A percentile compares a stretch with the other conserved stretches of the same genome.
Conservation (phyloP, 2,329 filamentous ascomycete species). For the Tolypocladium album region DNA sequence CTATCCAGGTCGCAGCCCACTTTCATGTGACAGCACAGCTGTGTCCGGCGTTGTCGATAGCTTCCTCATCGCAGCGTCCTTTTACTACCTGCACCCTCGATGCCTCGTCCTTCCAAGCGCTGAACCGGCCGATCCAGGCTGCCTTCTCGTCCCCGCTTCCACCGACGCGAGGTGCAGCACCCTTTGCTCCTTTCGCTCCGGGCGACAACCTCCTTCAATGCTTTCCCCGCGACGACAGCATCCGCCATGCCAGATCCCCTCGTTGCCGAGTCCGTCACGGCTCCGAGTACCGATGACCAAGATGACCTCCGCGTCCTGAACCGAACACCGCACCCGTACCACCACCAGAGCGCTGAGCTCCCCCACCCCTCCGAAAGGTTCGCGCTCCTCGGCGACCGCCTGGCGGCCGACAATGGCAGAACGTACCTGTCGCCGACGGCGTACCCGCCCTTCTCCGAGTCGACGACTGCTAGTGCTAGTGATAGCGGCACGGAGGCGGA, state of each 20-base stretch:
- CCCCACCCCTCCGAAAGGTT: constrained; percentile 36
- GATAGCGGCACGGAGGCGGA: constrained; percentile 94
- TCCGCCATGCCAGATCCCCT: constrained; percentile 37
- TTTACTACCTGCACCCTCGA: neutral
- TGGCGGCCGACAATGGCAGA: constrained; percentile 6
- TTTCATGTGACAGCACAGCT: neutral
- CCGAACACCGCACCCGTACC: constrained; percentile 59
- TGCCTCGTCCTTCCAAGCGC: neutral
- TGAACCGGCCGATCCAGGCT: neutral
- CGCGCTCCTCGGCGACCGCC: constrained; percentile 10
- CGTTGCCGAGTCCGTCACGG: constrained; percentile 20
- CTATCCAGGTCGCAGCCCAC: neutral
- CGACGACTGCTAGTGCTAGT: constrained; percentile 59
- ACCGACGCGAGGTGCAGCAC: neutral
- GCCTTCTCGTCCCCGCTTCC: neutral
- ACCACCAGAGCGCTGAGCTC: constrained; percentile 46
- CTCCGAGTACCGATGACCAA: constrained; percentile 23
- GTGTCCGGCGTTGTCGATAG: neutral
- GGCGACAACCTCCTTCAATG: constrained; percentile 2
- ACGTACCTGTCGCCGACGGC: constrained; percentile 12
- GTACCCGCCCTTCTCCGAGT: constrained; percentile 31
- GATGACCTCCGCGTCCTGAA: constrained; percentile 37
- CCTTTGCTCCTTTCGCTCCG: neutral
- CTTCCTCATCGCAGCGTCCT: neutral
- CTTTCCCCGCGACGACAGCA: neutral